Base-by-base conservation (phyloP, 192 early-diverging fungal species). In the Coemansia interrupta region DNA sequence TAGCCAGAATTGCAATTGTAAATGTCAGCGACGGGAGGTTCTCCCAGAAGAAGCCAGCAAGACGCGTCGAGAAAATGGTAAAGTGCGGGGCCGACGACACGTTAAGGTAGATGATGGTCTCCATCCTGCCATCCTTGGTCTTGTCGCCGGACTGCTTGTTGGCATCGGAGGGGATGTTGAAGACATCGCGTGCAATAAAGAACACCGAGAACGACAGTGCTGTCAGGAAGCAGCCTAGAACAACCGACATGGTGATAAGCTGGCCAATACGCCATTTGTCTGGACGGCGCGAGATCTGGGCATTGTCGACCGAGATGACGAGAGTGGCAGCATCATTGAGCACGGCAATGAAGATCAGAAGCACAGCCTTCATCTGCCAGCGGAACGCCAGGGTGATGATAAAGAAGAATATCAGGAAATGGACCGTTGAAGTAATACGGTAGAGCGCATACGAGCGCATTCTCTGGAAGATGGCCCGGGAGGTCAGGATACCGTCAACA, bases 201-300 rank as follows among this genome's bases (percentile, higher is more conserved):
- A 86, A 95, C 56, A 90, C 87, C 13, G 85, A 86, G 68, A 93
- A 95, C 18, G 91, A 92, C 48, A 91, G 75, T 14, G 58, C 81
- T 6, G 88, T 86, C 57, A 97, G 82, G 28, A 87, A 78, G 50
- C 84, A 56, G 58, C 86, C 93, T 28, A 97, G 83, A 20, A 94
- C 64, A 26, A 87, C 63, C 0, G 91, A 93, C 29, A 94, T 71
- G 9, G 87, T 89, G 41, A 97, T 80, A 17, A 97, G 78, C 62
- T 97, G 95, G 17, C 94, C 93, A 63, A 94, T 89, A 54, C 95
- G 73, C 93, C 93, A 97, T 78, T 95, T 97, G 85, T 95, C 92
- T 12, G 93, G 94, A 18, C 77, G 73, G 42, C 83, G 76, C 30
- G 93, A 95, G 63, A 95, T 94, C 74, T 91, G 82, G 19, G 95